phyloP scores from a whole-genome alignment of 768 basidiomycete genomes.

The Phlebiopsis flavidoalba region DNA sequence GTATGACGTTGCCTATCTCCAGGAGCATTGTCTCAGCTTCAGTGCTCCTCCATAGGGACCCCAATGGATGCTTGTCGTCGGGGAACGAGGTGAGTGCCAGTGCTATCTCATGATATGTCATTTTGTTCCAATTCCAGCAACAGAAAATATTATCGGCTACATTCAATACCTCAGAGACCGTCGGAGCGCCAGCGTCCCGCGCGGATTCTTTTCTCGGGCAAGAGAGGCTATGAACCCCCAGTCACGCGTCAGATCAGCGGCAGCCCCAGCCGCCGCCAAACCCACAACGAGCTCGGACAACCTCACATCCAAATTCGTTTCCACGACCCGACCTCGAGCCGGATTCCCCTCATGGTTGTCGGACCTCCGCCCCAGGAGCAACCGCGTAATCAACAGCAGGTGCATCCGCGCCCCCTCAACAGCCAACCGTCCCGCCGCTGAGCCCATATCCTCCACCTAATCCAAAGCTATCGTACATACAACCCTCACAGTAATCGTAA shows the following conservation, averaged over 20 bases:
- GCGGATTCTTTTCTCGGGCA: constrained; percentile 42
- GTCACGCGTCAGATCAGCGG: constrained; percentile 17
- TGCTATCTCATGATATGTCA: background rate
- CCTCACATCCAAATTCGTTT: constrained; percentile 29
- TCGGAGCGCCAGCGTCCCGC: constrained; percentile 25
- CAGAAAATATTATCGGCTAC: constrained; percentile 55
- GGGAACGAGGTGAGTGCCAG: constrained; percentile 46
- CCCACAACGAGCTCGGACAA: constrained; percentile 23
- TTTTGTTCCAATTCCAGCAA: background rate
- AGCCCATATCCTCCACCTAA: background rate
- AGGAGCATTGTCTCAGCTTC: background rate
- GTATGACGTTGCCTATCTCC: background rate
- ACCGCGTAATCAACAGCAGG: background rate
- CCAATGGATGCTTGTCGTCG: constrained; percentile 56
- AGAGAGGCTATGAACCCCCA: constrained; percentile 24
- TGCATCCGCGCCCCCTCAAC: background rate
- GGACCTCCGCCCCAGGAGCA: background rate
- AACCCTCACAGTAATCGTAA: background rate
- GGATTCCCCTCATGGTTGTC: constrained; percentile 22
- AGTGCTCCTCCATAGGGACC: constrained; percentile 31
- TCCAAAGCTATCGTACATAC: background rate
- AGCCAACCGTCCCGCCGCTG: background rate
- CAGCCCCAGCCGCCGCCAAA: constrained; percentile 14
- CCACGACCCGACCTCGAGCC: constrained; percentile 62
- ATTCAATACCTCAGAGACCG: constrained; percentile 51